Conservation (phyloP, 2,329 filamentous ascomycete genomes). For the Cryphonectria naterciae region DNA sequence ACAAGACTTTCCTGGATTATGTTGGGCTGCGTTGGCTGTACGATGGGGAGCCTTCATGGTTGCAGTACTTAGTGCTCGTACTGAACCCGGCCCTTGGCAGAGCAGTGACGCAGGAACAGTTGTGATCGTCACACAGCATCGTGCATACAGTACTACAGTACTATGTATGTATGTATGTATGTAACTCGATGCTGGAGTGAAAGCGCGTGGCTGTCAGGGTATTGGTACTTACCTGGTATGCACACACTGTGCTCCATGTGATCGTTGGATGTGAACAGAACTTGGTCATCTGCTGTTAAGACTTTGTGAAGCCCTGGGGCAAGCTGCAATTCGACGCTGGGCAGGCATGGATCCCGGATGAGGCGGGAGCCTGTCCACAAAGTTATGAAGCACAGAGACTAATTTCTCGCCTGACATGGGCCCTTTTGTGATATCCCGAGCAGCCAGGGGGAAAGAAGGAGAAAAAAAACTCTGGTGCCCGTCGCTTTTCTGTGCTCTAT, state of each 20-base stretch:
- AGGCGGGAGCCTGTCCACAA: neutral
- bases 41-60: neutral
- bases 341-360: neutral
- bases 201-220: neutral
- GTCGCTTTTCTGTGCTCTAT: neutral
- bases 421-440: neutral
- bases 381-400: neutral
- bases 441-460: neutral
- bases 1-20: neutral
- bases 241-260: neutral
- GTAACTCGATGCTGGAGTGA: neutral
- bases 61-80: neutral
- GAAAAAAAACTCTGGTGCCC: neutral
- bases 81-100: neutral
- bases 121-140: neutral
- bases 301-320: neutral
- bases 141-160: neutral
- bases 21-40: neutral
- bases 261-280: neutral
- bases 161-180: neutral
- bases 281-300: neutral
- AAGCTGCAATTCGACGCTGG: neutral
- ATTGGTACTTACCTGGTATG: neutral
- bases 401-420: neutral
- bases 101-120: conserved; percentile 13